Evolutionary conservation across 2,329 filamentous ascomycete species (phyloP).

Genomic region (Penicillium sp.): DNA sequence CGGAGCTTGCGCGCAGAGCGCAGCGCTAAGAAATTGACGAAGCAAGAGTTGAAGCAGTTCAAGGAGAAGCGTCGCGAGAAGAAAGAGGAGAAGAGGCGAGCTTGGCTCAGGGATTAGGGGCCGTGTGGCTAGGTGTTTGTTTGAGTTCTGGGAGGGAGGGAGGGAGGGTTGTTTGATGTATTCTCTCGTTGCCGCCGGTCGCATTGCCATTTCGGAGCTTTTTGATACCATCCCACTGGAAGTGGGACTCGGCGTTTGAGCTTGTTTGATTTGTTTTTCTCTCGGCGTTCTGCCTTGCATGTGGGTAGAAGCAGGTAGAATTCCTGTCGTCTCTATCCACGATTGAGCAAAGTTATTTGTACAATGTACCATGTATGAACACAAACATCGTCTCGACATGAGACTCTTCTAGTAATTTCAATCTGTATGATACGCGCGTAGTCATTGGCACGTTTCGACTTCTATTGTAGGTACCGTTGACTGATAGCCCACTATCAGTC

Average conservation of each 20-base stretch:
- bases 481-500: conserved; percentile 18
- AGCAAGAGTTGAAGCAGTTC: conserved; percentile 84
- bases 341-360: conserved; percentile 1
- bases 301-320: conserved; percentile 13
- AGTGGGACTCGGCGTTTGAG: conserved; percentile 21
- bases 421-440: not conserved
- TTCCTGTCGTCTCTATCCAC: not conserved
- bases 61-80: conserved; percentile 83
- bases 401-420: not conserved
- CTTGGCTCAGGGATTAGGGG: conserved; percentile 80
- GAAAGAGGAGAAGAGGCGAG: conserved; percentile 91
- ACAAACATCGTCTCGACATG: not conserved
- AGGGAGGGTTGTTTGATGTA: not conserved
- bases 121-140: conserved; percentile 30
- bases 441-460: not conserved
- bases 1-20: conserved; percentile 89
- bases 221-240: conserved; percentile 18
- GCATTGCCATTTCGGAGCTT: conserved; percentile 14
- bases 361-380: conserved; percentile 16
- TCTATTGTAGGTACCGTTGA: not conserved
- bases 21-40: conserved; percentile 76
- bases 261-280: conserved; percentile 11
- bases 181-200: conserved; percentile 10
- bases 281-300: conserved; percentile 11
- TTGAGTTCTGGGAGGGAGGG: not conserved